Evolutionary conservation across 306 rosid genomes (phyloP).

Genomic region (Senna tora): DNA sequence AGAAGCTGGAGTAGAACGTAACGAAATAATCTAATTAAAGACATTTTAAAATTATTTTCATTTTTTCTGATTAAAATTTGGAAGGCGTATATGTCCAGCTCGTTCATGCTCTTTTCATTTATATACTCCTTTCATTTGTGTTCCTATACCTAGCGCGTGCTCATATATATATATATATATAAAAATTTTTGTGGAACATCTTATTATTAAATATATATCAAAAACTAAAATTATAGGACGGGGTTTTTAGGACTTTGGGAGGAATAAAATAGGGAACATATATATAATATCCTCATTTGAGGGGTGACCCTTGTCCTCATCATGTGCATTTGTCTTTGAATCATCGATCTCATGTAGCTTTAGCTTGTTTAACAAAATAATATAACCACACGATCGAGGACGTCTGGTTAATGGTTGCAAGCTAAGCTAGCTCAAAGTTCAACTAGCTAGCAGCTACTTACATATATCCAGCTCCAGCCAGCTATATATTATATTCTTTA

Average conservation of each 20-base stretch:
- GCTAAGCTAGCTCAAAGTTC: constrained; percentile 10
- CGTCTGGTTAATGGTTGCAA: background rate
- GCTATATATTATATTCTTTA: background rate
- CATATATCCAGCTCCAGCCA: too few relatives aligned
- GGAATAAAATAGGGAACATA: background rate
- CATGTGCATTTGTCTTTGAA: constrained; percentile 8
- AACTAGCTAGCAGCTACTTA: constrained; percentile 9
- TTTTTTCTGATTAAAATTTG: too few relatives aligned
- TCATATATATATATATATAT: too few relatives aligned
- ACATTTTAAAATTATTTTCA: too few relatives aligned
- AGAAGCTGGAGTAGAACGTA: too few relatives aligned
- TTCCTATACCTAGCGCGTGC: background rate
- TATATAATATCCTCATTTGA: background rate
- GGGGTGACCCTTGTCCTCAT: background rate
- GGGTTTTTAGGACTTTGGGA: background rate
- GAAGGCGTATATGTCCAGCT: background rate
- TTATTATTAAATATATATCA: background rate
- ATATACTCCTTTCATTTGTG: background rate
- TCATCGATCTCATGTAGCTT: constrained; percentile 9
- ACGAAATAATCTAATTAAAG: too few relatives aligned
- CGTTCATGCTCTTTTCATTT: too few relatives aligned
- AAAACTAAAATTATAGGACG: background rate
- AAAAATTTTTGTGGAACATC: background rate
- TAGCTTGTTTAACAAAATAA: constrained; percentile 5
- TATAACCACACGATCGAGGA: background rate